Percentiles rank a stretch among this genome's conserved stretches.
These are phyloP conservation scores for Phaeosphaeriaceae sp. DNA, from an alignment of 2,329 filamentous ascomycete species.

Conservation along the genomic window DNA sequence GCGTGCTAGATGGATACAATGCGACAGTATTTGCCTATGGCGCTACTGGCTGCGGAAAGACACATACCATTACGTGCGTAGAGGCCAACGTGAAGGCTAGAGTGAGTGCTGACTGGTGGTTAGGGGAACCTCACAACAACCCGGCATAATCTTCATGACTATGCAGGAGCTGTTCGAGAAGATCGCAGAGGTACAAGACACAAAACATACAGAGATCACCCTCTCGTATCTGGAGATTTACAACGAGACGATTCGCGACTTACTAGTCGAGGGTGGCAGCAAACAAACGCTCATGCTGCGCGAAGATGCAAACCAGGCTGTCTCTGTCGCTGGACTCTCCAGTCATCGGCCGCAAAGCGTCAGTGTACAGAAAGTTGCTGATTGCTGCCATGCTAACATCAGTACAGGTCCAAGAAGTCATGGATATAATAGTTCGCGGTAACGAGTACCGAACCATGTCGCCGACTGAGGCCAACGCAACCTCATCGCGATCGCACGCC, in stretches of 20 bases:
- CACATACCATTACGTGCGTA: slow-evolving; percentile 80
- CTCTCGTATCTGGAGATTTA: slow-evolving; percentile 98
- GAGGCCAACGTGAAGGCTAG: not conserved
- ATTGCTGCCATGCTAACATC: slow-evolving; percentile 27
- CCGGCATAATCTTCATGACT: slow-evolving; percentile 97
- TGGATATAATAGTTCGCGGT: slow-evolving; percentile 97
- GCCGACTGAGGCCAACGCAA: slow-evolving; percentile 95
- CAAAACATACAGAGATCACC: slow-evolving; percentile 89
- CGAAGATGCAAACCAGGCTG: slow-evolving; percentile 91
- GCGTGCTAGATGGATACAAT: slow-evolving; percentile 96
- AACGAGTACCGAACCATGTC: slow-evolving; percentile 96
- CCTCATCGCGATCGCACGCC: slow-evolving; percentile 94
- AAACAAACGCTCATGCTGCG: slow-evolving; percentile 89
- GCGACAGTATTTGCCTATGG: slow-evolving; percentile 98
- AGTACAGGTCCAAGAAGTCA: slow-evolving; percentile 76
- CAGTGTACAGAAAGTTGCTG: slow-evolving; percentile 14
- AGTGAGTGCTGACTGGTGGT: slow-evolving; percentile 22
- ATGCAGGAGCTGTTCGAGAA: slow-evolving; percentile 99
- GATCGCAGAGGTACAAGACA: slow-evolving; percentile 83
- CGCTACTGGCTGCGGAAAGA: slow-evolving; percentile 97
- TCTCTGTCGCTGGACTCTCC: slow-evolving; percentile 88
- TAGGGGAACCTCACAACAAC: slow-evolving; percentile 83
- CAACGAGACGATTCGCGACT: slow-evolving; percentile 96
- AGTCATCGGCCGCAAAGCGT: slow-evolving; percentile 92
- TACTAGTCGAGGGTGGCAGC: slow-evolving; percentile 84